phyloP scores from a whole-genome alignment of 768 basidiomycete species.

The Tephrocybe sp. region DNA sequence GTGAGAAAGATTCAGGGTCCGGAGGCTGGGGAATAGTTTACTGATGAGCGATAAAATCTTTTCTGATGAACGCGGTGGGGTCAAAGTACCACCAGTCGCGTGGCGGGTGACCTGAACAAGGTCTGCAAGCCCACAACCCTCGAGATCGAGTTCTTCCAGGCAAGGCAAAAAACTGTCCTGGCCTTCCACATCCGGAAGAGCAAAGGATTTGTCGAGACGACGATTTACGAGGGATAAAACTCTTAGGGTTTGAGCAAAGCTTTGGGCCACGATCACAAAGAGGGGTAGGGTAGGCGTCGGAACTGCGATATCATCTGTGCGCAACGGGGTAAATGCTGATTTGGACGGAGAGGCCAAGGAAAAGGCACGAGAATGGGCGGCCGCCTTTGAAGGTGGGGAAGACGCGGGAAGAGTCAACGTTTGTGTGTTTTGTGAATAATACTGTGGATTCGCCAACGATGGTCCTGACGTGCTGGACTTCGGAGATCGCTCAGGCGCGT shows the following conservation, averaged over 20 bases:
- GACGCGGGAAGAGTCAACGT: conserved; percentile 69
- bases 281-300: conserved; percentile 72
- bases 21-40: conserved; percentile 69
- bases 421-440: conserved; percentile 53
- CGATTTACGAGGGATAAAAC: conserved; percentile 63
- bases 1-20: conserved; percentile 73
- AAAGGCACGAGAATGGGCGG: conserved; percentile 60
- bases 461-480: conserved; percentile 30
- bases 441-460: conserved; percentile 54
- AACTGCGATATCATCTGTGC: conserved; percentile 47
- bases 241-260: conserved; percentile 59
- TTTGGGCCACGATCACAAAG: conserved; percentile 55
- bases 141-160: conserved; percentile 73
- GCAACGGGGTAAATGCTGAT: conserved; percentile 17
- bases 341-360: conserved; percentile 44
- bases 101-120: conserved; percentile 46
- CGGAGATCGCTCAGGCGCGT: conserved; percentile 17
- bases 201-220: conserved; percentile 64
- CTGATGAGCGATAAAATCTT: conserved; percentile 59
- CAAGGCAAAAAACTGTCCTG: conserved; percentile 51
- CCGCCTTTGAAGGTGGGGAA: conserved; percentile 47
- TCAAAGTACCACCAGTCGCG: conserved; percentile 29
- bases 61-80: conserved; percentile 48
- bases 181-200: conserved; percentile 43
- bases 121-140: conserved; percentile 72